A percentile compares a stretch with the other conserved stretches of the same genome.
phyloP scores from a whole-genome alignment of 1,284 basidiomycete genomes.

The Fomitopsis pinicola region DNA sequence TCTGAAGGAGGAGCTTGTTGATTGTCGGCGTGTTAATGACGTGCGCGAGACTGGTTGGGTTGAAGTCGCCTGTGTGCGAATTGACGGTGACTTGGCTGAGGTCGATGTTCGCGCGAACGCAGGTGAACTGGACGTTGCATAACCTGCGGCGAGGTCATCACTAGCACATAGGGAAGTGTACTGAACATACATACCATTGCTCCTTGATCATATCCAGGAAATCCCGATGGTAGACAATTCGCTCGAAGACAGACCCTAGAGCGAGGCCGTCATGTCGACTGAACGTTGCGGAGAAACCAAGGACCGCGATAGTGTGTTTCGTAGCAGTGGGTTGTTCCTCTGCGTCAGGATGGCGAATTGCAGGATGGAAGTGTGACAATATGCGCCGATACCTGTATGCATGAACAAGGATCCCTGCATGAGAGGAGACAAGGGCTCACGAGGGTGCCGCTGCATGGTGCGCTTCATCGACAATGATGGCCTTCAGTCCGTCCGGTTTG shows the following conservation, averaged over 20 bases:
- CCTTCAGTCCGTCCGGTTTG: conserved; percentile 67
- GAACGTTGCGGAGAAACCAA: conserved; percentile 97
- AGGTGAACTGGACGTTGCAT: conserved; percentile 79
- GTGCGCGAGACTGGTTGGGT: conserved; percentile 66
- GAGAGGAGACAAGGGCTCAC: conserved; percentile 37
- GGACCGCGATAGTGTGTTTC: conserved; percentile 68
- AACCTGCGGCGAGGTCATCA: conserved; percentile 51
- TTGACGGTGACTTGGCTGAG: conserved; percentile 66
- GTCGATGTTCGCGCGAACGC: conserved; percentile 72
- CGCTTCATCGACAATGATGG: conserved; percentile 89
- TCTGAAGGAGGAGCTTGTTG: conserved; percentile 73
- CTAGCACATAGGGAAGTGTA: neutral
- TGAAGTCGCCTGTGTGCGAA: conserved; percentile 74
- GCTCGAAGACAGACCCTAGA: conserved; percentile 84
- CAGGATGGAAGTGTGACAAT: conserved; percentile 70
- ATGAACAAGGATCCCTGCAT: neutral
- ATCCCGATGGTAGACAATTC: conserved; percentile 93
- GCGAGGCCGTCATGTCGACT: conserved; percentile 89
- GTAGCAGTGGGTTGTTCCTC: conserved; percentile 28
- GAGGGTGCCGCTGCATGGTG: conserved; percentile 93
- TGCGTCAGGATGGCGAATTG: conserved; percentile 51
- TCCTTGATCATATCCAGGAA: conserved; percentile 93
- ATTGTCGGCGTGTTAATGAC: conserved; percentile 77
- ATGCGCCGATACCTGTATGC: conserved; percentile 68
- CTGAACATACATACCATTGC: conserved; percentile 58